phyloP scores from a whole-genome alignment of 2,329 filamentous ascomycete genomes.

The Neofusicoccum umdonicola region DNA sequence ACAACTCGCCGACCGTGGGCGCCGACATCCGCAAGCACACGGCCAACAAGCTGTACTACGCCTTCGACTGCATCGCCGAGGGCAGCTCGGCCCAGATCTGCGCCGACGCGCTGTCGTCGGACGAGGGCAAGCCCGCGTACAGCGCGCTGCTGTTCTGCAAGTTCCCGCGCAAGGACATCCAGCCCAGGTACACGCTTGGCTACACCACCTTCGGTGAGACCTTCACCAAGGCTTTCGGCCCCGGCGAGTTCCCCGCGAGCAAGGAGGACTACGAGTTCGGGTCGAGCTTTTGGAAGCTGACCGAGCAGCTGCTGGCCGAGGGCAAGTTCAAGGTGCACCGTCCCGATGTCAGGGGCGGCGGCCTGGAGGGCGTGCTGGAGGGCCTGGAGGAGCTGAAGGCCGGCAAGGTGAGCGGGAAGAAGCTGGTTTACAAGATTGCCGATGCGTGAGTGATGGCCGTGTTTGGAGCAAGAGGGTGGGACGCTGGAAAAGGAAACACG shows the following conservation, averaged over 20 bases:
- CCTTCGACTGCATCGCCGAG: constrained; percentile 51
- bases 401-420: constrained; percentile 34
- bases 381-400: constrained; percentile 33
- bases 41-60: constrained; percentile 43
- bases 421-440: constrained; percentile 31
- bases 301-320: constrained; percentile 26
- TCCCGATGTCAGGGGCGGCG: constrained; percentile 25
- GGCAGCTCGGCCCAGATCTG: constrained; percentile 38
- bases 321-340: constrained; percentile 35
- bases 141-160: constrained; percentile 41
- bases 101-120: constrained; percentile 39
- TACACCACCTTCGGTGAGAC: constrained; percentile 45
- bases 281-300: constrained; percentile 26
- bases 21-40: constrained; percentile 49
- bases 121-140: constrained; percentile 31
- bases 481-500: not conserved
- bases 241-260: constrained; percentile 18
- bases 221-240: constrained; percentile 24
- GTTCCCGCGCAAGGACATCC: constrained; percentile 44
- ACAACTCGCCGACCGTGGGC: constrained; percentile 45
- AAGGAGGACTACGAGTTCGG: constrained; percentile 31
- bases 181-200: constrained; percentile 40
- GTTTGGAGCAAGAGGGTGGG: not conserved
- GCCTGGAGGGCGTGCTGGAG: constrained; percentile 30
- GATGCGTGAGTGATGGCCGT: not conserved